A percentile compares a stretch with the other conserved stretches of the same genome.
Conservation (phyloP, 306 rosid genomes). For the Malus sieversii region DNA sequence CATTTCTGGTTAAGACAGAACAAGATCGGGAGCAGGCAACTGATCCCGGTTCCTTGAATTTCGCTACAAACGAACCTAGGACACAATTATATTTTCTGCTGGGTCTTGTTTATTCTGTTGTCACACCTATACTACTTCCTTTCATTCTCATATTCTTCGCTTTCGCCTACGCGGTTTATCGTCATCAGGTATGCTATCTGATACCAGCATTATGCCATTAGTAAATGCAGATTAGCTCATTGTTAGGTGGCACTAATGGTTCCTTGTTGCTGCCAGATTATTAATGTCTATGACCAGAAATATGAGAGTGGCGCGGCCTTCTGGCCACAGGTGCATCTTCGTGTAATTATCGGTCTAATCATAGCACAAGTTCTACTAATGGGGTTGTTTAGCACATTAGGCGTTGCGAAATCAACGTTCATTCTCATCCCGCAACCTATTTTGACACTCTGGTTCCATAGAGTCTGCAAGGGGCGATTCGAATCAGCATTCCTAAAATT, state of each 20-base stretch:
- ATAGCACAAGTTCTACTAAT: constrained; percentile 68
- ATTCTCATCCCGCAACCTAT: constrained; percentile 58
- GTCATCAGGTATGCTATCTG: constrained; percentile 63
- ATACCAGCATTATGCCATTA: no score
- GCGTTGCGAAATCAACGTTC: constrained; percentile 38
- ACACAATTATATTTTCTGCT: constrained; percentile 77
- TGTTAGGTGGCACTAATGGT: constrained; percentile 4
- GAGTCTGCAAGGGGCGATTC: constrained; percentile 77
- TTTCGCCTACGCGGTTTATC: constrained; percentile 67
- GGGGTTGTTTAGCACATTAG: constrained; percentile 75
- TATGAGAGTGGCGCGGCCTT: constrained; percentile 88
- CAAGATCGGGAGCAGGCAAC: constrained; percentile 67
- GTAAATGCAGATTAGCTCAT: not conserved
- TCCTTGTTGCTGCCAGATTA: constrained; percentile 42
- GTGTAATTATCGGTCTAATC: constrained; percentile 55
- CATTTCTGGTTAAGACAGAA: constrained; percentile 82
- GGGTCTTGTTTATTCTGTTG: constrained; percentile 76
- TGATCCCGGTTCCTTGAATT: constrained; percentile 74
- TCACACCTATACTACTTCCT: constrained; percentile 86
- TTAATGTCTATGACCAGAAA: constrained; percentile 75
- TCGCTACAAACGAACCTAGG: constrained; percentile 73
- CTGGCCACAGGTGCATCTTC: constrained; percentile 85
- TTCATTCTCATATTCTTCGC: constrained; percentile 77
- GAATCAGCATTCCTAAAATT: constrained; percentile 66
- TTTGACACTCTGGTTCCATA: constrained; percentile 74